Conservation (phyloP, 345 rosid genomes). For the Moricandia moricandioides region DNA sequence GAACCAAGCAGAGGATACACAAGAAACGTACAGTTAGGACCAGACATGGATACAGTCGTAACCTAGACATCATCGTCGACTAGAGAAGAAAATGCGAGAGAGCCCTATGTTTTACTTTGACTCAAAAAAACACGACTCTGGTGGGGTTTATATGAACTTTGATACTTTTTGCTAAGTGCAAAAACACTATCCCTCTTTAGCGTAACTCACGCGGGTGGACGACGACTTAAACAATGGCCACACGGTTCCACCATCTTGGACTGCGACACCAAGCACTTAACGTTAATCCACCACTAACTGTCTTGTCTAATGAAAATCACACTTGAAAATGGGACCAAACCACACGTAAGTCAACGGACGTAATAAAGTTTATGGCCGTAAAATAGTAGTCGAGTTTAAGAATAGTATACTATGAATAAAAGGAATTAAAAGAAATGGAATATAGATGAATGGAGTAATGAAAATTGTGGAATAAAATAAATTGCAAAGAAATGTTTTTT, state of each 20-base stretch:
- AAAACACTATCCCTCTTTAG: neutral
- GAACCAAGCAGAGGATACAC: neutral
- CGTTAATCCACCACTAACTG: neutral
- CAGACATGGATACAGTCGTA: conserved; percentile 4
- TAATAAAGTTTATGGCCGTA: neutral
- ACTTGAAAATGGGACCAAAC: neutral
- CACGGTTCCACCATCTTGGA: neutral
- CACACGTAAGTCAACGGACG: neutral
- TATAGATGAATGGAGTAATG: too few relatives aligned
- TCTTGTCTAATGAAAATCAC: neutral
- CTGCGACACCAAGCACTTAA: neutral
- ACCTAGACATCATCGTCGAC: conserved; percentile 8
- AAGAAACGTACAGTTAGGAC: conserved; percentile 17
- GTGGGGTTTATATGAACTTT: neutral
- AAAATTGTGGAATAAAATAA: too few relatives aligned
- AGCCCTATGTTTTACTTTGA: neutral
- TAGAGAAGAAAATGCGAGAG: neutral
- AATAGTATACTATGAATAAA: too few relatives aligned
- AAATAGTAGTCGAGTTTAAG: too few relatives aligned
- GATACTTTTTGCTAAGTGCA: neutral
- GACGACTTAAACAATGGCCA: neutral
- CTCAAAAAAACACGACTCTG: neutral
- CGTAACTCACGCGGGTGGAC: neutral
- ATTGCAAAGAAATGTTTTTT: neutral
- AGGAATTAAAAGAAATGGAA: too few relatives aligned